Percentiles rank a stretch among this genome's conserved stretches.
These are phyloP conservation scores for Hirsutella minnesotensis DNA, from an alignment of 2,329 filamentous ascomycete genomes.

Conservation along the genomic window DNA sequence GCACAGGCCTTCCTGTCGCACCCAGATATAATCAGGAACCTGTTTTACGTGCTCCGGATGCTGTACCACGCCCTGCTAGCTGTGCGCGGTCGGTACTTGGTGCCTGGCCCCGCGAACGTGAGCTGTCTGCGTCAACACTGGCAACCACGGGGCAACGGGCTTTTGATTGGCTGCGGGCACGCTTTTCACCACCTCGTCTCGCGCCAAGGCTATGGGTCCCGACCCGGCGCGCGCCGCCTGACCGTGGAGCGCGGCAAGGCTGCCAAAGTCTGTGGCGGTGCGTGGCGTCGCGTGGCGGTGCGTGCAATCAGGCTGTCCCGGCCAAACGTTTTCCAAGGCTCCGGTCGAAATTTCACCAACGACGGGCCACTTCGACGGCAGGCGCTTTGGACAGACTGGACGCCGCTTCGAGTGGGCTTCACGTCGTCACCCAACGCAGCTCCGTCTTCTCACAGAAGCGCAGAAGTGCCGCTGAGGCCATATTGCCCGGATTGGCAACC, in stretches of 20 bases:
- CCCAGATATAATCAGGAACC: no score
- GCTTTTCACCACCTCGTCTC: background rate
- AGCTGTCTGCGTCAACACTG: conserved; percentile 30
- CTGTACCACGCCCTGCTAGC: no score
- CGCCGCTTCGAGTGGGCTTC: no score
- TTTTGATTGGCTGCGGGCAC: conserved; percentile 27
- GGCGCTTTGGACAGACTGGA: background rate
- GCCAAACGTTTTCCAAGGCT: conserved; percentile 13
- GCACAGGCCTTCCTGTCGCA: no score
- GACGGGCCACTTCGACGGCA: background rate
- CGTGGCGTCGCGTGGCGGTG: background rate
- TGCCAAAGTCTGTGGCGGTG: conserved; percentile 8
- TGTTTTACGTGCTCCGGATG: no score
- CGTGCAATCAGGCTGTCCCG: conserved; percentile 5
- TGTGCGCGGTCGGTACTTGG: background rate
- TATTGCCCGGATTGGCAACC: no score
- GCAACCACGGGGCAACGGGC: conserved; percentile 45
- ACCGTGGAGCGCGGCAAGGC: background rate
- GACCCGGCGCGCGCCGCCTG: conserved; percentile 8
- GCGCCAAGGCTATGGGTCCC: background rate
- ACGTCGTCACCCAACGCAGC: background rate
- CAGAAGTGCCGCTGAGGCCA: no score
- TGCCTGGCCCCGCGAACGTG: background rate
- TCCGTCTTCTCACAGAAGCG: no score
- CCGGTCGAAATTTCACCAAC: conserved; percentile 13